Evolutionary conservation across 176 grass and related monocot genomes (phyloP).

Genomic region (Microstegium vimineum): DNA sequence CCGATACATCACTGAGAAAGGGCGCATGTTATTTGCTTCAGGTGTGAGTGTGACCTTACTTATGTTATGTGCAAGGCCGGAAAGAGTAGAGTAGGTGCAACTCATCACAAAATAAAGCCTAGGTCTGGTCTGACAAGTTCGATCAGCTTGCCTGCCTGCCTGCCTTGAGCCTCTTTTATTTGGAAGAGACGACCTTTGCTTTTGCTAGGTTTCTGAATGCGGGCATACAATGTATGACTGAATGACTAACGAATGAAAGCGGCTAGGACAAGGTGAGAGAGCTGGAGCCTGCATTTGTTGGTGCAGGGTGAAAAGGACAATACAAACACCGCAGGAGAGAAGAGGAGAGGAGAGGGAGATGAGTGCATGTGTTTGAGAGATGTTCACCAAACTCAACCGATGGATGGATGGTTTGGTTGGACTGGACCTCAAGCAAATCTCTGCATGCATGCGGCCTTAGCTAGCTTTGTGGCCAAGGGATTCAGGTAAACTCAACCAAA

Average conservation of each 20-base stretch:
- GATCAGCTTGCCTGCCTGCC: too few relatives aligned
- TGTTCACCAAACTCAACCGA: constrained; percentile 50
- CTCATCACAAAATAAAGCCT: constrained; percentile 5
- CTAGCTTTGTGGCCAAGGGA: constrained; percentile 37
- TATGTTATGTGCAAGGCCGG: constrained; percentile 50
- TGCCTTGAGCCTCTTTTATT: not conserved
- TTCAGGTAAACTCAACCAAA: constrained; percentile 30
- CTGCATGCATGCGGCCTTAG: not conserved
- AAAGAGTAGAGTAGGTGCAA: constrained; percentile 32
- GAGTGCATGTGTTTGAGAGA: not conserved
- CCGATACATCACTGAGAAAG: too few relatives aligned
- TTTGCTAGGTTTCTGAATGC: not conserved
- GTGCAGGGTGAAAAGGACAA: not conserved
- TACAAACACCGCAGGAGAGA: not conserved
- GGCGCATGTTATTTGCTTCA: too few relatives aligned
- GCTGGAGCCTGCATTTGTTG: not conserved
- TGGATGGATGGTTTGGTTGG: constrained; percentile 29
- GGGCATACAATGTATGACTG: not conserved
- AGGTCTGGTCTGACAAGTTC: not conserved
- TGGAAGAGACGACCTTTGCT: not conserved
- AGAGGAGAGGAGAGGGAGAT: not conserved
- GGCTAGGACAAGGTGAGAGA: not conserved
- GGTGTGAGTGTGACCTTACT: constrained; percentile 25
- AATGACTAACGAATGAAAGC: not conserved
- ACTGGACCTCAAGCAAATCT: constrained; percentile 54